phyloP scores from a whole-genome alignment of 2,329 filamentous ascomycete genomes.

The Fusarium torulosum region DNA sequence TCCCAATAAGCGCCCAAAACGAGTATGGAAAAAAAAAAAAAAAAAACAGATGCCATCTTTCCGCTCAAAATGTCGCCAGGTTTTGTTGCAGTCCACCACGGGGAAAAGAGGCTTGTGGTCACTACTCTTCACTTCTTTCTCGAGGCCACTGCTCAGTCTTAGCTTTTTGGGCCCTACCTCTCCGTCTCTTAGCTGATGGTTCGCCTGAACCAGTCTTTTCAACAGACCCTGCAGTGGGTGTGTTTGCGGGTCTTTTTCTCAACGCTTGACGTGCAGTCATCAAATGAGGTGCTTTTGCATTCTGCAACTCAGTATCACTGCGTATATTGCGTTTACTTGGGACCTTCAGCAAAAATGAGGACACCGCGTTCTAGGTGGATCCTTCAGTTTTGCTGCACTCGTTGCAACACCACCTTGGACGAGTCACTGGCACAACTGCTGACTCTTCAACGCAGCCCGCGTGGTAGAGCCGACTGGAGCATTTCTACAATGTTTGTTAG shows the following conservation, averaged over 20 bases:
- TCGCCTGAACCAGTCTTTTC: slow-evolving; percentile 2
- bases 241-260: slow-evolving; percentile 11
- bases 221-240: background rate
- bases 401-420: slow-evolving; percentile 60
- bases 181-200: slow-evolving; percentile 12
- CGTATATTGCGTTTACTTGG: slow-evolving; percentile 1
- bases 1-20: slow-evolving; percentile 38
- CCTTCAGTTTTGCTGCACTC: slow-evolving; percentile 50
- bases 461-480: slow-evolving; percentile 62
- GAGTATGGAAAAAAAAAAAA: slow-evolving; percentile 14
- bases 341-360: slow-evolving; percentile 24
- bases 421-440: slow-evolving; percentile 54
- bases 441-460: slow-evolving; percentile 58
- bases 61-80: slow-evolving; percentile 19
- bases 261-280: slow-evolving; percentile 10
- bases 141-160: slow-evolving; percentile 1
- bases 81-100: slow-evolving; percentile 20
- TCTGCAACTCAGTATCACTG: slow-evolving; percentile 1
- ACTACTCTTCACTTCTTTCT: slow-evolving; percentile 14
- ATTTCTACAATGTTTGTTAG: slow-evolving; percentile 54
- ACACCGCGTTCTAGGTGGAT: slow-evolving; percentile 47
- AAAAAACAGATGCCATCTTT: slow-evolving; percentile 29
- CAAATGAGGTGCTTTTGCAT: slow-evolving; percentile 12
- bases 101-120: background rate
- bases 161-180: slow-evolving; percentile 10